These are phyloP conservation scores for Protea cynaroides DNA, from an alignment of 164 flowering plant species.

Conservation along the genomic window DNA sequence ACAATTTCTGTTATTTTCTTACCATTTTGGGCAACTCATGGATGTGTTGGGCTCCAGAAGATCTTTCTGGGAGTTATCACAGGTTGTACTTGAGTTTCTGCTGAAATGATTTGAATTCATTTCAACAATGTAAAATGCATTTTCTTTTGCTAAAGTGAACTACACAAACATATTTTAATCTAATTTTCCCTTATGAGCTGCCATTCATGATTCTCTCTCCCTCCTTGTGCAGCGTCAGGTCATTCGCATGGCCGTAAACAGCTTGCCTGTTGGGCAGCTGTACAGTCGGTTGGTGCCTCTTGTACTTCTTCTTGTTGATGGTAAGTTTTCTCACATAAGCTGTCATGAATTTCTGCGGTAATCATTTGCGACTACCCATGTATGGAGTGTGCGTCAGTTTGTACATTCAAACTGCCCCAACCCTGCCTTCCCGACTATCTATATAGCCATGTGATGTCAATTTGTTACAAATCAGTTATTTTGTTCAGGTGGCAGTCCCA, in stretches of 20 bases:
- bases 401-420: too few relatives aligned
- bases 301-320: slow-evolving; percentile 88
- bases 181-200: not conserved
- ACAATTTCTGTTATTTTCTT: too few relatives aligned
- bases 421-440: too few relatives aligned
- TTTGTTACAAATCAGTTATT: slow-evolving; percentile 3
- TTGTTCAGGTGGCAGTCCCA: slow-evolving; percentile 79
- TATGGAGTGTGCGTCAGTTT: not conserved
- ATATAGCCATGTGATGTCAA: not conserved
- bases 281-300: slow-evolving; percentile 83
- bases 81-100: too few relatives aligned
- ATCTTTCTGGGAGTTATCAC: too few relatives aligned
- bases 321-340: slow-evolving; percentile 25
- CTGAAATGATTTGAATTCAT: too few relatives aligned
- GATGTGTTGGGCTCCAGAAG: too few relatives aligned
- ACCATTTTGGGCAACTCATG: too few relatives aligned
- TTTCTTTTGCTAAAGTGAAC: not conserved
- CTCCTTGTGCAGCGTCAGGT: slow-evolving; percentile 33
- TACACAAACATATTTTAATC: not conserved
- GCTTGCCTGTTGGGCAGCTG: slow-evolving; percentile 55
- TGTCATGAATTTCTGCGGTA: not conserved
- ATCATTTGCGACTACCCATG: not conserved
- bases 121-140: too few relatives aligned
- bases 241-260: slow-evolving; percentile 44
- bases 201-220: not conserved